Conservation (phyloP, 1,139 yeast genomes). For the Geotrichum europaeum region DNA sequence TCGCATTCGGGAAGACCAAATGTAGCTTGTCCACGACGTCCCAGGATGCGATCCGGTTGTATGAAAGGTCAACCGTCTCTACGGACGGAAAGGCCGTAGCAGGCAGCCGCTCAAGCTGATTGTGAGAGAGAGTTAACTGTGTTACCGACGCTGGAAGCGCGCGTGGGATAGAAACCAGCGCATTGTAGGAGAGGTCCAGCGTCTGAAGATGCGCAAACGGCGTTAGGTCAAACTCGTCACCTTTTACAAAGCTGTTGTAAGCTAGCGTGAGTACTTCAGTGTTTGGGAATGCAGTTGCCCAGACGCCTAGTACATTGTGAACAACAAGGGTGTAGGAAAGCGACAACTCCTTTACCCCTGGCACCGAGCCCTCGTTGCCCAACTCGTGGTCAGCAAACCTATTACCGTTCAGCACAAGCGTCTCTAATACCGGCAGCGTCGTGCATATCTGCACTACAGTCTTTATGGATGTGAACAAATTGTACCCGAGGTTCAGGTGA, state of each 20-base stretch:
- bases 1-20: slow-evolving; percentile 37
- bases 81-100: not conserved
- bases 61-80: slow-evolving; percentile 5
- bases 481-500: slow-evolving; percentile 56
- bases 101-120: slow-evolving; percentile 16
- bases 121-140: slow-evolving; percentile 25
- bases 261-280: slow-evolving; percentile 44
- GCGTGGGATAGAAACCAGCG: slow-evolving; percentile 36
- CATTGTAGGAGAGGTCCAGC: slow-evolving; percentile 46
- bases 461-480: slow-evolving; percentile 44
- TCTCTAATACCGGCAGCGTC: slow-evolving; percentile 37
- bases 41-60: slow-evolving; percentile 38
- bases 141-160: slow-evolving; percentile 13
- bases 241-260: slow-evolving; percentile 37
- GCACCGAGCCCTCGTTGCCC: slow-evolving; percentile 4
- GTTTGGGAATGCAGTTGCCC: slow-evolving; percentile 42
- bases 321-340: slow-evolving; percentile 37
- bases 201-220: slow-evolving; percentile 23
- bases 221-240: not conserved
- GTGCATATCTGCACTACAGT: slow-evolving; percentile 39
- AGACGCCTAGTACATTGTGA: slow-evolving; percentile 27
- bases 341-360: slow-evolving; percentile 30
- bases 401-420: slow-evolving; percentile 59
- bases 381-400: slow-evolving; percentile 36
- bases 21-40: slow-evolving; percentile 42